Evolutionary conservation across 1,284 basidiomycete species (phyloP).

Genomic region (Ganoderma lucidum): DNA sequence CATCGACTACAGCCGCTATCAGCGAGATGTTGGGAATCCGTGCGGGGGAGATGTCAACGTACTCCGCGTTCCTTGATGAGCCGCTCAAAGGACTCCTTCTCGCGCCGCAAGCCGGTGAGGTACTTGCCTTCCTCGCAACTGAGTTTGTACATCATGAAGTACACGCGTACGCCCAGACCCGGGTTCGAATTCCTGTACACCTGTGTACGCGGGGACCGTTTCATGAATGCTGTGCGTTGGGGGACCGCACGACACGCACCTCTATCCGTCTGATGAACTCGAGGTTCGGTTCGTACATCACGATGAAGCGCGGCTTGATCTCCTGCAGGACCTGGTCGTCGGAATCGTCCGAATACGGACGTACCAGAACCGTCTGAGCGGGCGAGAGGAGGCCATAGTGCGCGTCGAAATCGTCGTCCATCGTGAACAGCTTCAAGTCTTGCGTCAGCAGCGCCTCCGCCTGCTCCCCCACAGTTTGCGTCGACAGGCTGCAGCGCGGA

Average conservation of each 20-base stretch:
- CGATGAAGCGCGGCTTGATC: constrained; percentile 87
- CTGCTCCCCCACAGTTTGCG: constrained; percentile 25
- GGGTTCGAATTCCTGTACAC: constrained; percentile 87
- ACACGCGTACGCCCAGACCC: constrained; percentile 87
- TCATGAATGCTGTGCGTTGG: not conserved
- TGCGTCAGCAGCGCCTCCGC: constrained; percentile 16
- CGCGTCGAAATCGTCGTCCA: constrained; percentile 64
- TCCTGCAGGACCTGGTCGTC: constrained; percentile 93
- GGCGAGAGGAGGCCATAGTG: constrained; percentile 80
- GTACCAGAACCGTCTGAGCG: constrained; percentile 77
- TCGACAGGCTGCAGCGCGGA: constrained; percentile 26
- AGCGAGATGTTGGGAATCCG: not conserved
- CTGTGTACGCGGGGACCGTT: constrained; percentile 48
- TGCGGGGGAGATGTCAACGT: constrained; percentile 45
- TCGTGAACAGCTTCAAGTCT: constrained; percentile 53
- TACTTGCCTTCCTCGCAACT: constrained; percentile 98
- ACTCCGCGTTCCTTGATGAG: constrained; percentile 94
- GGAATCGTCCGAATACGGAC: constrained; percentile 91
- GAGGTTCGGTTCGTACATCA: constrained; percentile 80
- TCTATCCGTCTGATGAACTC: constrained; percentile 91
- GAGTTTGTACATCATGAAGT: constrained; percentile 93
- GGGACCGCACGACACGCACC: constrained; percentile 77
- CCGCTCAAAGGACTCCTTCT: constrained; percentile 95
- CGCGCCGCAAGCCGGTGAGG: constrained; percentile 85
- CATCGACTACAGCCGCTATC: constrained; percentile 72